Percentiles rank a stretch among this genome's conserved stretches.
These are phyloP conservation scores for Clonostachys chloroleuca DNA, from an alignment of 2,329 filamentous ascomycete genomes.

Conservation along the genomic window DNA sequence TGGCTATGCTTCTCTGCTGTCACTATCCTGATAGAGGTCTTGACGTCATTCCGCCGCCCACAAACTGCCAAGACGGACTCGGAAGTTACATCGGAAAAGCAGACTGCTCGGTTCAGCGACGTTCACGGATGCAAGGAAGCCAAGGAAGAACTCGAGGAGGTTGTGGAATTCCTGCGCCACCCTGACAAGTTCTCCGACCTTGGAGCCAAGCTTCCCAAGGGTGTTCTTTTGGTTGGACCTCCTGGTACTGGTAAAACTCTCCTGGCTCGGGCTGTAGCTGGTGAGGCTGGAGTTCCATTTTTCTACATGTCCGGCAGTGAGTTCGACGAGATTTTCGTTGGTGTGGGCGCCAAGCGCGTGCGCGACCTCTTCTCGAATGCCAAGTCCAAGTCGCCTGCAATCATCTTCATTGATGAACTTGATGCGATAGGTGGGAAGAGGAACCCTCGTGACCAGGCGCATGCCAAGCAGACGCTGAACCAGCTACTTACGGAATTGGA, in stretches of 20 bases:
- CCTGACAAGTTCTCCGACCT: conserved; percentile 91
- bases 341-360: conserved; percentile 93
- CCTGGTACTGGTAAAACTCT: conserved; percentile 98
- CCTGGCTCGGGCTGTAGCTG: conserved; percentile 89
- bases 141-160: conserved; percentile 94
- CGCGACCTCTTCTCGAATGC: conserved; percentile 86
- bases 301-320: conserved; percentile 99
- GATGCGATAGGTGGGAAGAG: conserved; percentile 93
- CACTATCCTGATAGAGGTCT: conserved; percentile 77
- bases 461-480: conserved; percentile 96
- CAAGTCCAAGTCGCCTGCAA: conserved; percentile 80
- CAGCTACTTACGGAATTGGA: conserved; percentile 96
- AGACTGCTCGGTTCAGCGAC: conserved; percentile 86
- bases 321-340: conserved; percentile 97
- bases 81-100: conserved; percentile 88
- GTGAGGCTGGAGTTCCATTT: conserved; percentile 95
- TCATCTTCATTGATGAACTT: conserved; percentile 93
- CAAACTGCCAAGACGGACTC: conserved; percentile 65
- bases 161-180: conserved; percentile 93
- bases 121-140: conserved; percentile 98
- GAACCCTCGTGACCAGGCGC: conserved; percentile 87
- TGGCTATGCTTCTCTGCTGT: conserved; percentile 79
- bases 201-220: conserved; percentile 94
- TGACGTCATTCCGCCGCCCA: conserved; percentile 66
- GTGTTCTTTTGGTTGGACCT: conserved; percentile 89